These are phyloP conservation scores for Aquilaria sinensis DNA, from an alignment of 345 rosid species.

Conservation along the genomic window DNA sequence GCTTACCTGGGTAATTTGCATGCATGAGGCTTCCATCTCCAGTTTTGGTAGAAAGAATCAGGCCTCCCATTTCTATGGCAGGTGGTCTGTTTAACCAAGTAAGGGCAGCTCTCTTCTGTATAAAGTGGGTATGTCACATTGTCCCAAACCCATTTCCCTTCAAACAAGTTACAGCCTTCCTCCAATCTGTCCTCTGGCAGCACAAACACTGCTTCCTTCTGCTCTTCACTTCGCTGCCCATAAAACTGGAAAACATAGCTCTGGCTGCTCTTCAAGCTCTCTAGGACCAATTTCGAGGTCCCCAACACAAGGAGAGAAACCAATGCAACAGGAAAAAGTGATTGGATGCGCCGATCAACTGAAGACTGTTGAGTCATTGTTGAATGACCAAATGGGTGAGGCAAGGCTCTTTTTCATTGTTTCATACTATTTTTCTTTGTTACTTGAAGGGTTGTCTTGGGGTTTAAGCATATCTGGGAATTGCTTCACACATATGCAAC, in stretches of 20 bases:
- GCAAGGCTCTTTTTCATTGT: not conserved
- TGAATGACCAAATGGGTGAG: not conserved
- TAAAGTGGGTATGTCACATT: constrained; percentile 70
- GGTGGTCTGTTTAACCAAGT: constrained; percentile 81
- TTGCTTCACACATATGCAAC: constrained; percentile 15
- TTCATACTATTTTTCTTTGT: not conserved
- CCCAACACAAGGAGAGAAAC: constrained; percentile 53
- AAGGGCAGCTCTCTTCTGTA: constrained; percentile 73
- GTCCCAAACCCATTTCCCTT: constrained; percentile 92
- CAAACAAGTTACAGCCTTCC: constrained; percentile 64
- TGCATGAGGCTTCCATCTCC: constrained; percentile 83
- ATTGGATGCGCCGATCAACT: constrained; percentile 45
- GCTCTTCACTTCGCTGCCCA: constrained; percentile 17
- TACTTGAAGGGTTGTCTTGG: constrained; percentile 22
- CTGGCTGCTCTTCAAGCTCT: constrained; percentile 42
- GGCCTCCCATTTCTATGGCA: constrained; percentile 76
- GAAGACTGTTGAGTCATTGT: constrained; percentile 32
- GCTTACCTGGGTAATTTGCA: constrained; percentile 71
- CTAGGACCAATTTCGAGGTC: constrained; percentile 39
- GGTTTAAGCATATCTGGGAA: constrained; percentile 22
- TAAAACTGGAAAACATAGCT: constrained; percentile 28
- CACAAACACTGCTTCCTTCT: constrained; percentile 36
- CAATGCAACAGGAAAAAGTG: constrained; percentile 46
- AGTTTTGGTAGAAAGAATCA: constrained; percentile 68
- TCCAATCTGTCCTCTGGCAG: constrained; percentile 42